Evolutionary conservation across 805 yeast genomes (phyloP).

Genomic region (Pichia kluyveri): DNA sequence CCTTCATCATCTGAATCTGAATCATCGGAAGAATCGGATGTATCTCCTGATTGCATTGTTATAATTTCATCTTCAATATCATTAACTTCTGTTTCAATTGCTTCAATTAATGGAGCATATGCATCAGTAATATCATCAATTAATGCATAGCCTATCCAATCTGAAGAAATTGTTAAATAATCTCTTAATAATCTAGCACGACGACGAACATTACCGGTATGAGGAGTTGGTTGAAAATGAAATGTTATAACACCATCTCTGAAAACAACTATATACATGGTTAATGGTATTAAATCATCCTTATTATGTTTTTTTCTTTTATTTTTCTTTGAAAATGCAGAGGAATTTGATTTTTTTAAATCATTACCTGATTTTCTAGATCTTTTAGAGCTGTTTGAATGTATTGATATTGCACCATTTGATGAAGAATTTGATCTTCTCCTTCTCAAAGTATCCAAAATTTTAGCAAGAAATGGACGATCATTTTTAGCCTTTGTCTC

Average conservation of each 20-base stretch:
- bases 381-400: constrained; percentile 3
- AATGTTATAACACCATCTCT: constrained; percentile 85
- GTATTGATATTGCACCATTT: neutral
- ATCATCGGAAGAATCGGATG: constrained; percentile 34
- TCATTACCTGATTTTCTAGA: constrained; percentile 1
- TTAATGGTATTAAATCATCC: constrained; percentile 76
- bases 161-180: constrained; percentile 82
- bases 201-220: constrained; percentile 90
- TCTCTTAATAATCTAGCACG: constrained; percentile 83
- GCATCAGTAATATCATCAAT: constrained; percentile 97
- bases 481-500: constrained; percentile 11
- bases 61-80: constrained; percentile 89
- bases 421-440: neutral
- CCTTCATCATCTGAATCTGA: constrained; percentile 34
- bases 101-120: constrained; percentile 91
- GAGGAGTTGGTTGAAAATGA: constrained; percentile 92
- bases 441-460: constrained; percentile 4
- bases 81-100: constrained; percentile 90
- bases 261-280: constrained; percentile 89
- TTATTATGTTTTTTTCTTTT: constrained; percentile 13
- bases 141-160: constrained; percentile 95
- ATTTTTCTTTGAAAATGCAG: constrained; percentile 14
- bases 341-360: constrained; percentile 5
- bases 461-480: constrained; percentile 8
- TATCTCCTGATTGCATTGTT: constrained; percentile 67